Percentiles rank a stretch among this genome's conserved stretches.
Evolutionary conservation across 768 basidiomycete genomes (phyloP).

Genomic region (Tulasnella calospora): DNA sequence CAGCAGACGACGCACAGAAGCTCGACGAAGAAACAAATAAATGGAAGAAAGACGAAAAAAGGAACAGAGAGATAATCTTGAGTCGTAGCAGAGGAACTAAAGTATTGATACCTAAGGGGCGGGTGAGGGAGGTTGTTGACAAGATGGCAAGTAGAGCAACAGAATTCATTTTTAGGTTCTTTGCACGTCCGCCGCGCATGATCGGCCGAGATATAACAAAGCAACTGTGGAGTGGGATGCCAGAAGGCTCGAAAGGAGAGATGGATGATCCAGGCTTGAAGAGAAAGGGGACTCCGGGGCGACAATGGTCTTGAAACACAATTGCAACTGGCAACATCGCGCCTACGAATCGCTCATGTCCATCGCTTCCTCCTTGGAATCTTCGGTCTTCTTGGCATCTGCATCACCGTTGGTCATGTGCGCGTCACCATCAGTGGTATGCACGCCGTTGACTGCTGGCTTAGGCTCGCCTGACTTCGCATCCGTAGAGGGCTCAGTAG

Average conservation of each 20-base stretch:
- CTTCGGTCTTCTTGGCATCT: not conserved
- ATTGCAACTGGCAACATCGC: not conserved
- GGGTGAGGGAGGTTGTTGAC: not conserved
- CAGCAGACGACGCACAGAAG: not conserved
- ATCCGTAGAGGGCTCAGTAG: constrained; percentile 13
- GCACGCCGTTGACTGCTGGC: constrained; percentile 16
- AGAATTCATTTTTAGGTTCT: not conserved
- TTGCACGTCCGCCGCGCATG: not conserved
- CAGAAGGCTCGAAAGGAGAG: not conserved
- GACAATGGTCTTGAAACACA: not conserved
- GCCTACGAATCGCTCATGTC: constrained; percentile 25
- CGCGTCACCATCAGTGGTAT: not conserved
- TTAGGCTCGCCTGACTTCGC: constrained; percentile 3
- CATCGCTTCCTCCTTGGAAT: constrained; percentile 21
- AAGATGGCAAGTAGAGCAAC: not conserved
- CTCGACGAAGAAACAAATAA: not conserved
- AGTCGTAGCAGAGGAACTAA: not conserved
- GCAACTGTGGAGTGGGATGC: not conserved
- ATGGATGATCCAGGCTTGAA: not conserved
- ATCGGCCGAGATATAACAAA: not conserved
- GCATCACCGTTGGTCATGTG: constrained; percentile 9
- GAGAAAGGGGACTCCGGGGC: not conserved
- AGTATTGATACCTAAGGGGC: not conserved
- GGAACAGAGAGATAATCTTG: not conserved
- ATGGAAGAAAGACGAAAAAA: not conserved